Conservation (phyloP, 257 asterid genomes). For the Eustoma russellianum region DNA sequence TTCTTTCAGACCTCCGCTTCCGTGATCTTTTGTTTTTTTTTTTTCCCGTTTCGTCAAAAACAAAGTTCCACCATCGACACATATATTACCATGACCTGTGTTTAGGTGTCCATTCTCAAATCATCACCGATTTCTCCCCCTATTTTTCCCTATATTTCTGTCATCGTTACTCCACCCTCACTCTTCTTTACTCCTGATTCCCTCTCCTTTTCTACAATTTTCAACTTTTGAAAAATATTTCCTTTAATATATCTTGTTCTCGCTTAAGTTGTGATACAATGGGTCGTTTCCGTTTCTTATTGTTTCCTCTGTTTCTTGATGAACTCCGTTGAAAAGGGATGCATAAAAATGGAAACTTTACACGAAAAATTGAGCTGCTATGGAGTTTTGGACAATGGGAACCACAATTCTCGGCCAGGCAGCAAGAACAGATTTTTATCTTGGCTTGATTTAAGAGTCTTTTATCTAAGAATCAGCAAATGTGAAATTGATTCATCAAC, state of each 20-base stretch:
- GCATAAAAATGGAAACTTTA: slow-evolving; percentile 24
- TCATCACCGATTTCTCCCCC: neutral
- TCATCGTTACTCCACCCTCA: neutral
- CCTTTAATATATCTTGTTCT: no score
- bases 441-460: slow-evolving; percentile 69
- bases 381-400: slow-evolving; percentile 31
- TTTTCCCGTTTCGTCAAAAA: neutral
- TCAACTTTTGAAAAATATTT: no score
- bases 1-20: slow-evolving; percentile 10
- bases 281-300: slow-evolving; percentile 8
- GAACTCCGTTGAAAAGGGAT: slow-evolving; percentile 27
- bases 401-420: slow-evolving; percentile 20
- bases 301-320: slow-evolving; percentile 12
- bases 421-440: slow-evolving; percentile 26
- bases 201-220: neutral
- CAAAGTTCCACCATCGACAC: neutral
- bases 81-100: neutral
- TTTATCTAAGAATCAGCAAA: slow-evolving; percentile 53
- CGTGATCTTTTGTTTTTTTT: slow-evolving; percentile 1
- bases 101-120: neutral
- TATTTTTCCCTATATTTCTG: no score
- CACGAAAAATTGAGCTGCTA: slow-evolving; percentile 12
- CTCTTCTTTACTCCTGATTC: neutral
- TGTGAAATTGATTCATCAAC: slow-evolving; percentile 47
- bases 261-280: no score